Base-by-base conservation (phyloP, 1,284 basidiomycete species). In the Microbotryum silenes-acaulis region DNA sequence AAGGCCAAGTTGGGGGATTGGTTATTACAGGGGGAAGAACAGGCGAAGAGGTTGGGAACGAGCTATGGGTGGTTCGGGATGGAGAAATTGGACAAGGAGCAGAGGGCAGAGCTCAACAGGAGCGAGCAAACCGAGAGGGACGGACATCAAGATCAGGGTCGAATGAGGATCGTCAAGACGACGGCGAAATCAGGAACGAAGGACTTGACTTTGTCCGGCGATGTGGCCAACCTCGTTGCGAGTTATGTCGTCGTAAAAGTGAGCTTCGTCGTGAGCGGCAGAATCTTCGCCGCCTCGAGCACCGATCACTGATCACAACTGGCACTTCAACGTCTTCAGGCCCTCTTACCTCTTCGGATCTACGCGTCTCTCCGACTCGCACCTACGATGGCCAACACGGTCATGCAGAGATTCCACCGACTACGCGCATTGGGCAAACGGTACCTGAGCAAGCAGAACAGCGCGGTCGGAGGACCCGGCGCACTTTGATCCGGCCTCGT, bases 201-300 rank as follows among this genome's bases (percentile, higher is more conserved):
- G 70, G 14, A 71, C 16, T 67, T 69, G 18, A 74, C 71, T 62
- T 73, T 87, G 47, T 84, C 82, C 9, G 85, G 85, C 8, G 86
- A 88, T 72, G 81, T 87, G 7, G 84, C 85, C 12, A 87, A 89
- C 70, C 84, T 85, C 0, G 82, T 91, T 0, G 80, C 91, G 23
- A 91, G 91, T 0, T 97, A 94, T 74, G 85, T 85, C 2, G 77
- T 83, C 7, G 87, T 87, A 62, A 97, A 93, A 81, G 90, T 88
- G 72, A 56, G 79, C 66, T 25, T 27, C 9, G 31, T 56, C 6
- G 9, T 51, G 16, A 42, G 12, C 37, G 31, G 14, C 37, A 42
- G 3, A 18, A 1, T 42, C 16, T 42, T 42, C 37, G 37, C 16
- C 14, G 14, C 37, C 12, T 42, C 37, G 37, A 42, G 14, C 4